Conservation (phyloP, 2,329 filamentous ascomycete species). For the Oidium heveae region DNA sequence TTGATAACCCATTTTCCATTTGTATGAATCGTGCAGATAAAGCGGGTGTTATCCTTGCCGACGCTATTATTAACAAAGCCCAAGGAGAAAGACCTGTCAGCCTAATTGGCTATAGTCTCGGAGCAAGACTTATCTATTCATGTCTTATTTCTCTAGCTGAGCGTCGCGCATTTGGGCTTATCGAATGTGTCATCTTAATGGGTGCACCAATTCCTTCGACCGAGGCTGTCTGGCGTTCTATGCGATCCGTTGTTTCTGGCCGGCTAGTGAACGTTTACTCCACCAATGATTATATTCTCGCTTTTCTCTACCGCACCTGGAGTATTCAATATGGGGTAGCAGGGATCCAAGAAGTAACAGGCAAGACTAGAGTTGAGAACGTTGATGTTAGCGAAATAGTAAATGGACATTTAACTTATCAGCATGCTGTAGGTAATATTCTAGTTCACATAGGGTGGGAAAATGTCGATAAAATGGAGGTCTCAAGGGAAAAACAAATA, state of each 20-base stretch:
- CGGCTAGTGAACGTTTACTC: constrained; percentile 74
- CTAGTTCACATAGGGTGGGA: constrained; percentile 44
- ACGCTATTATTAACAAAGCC: constrained; percentile 56
- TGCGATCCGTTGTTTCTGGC: constrained; percentile 57
- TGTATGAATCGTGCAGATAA: constrained; percentile 57
- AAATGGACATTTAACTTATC: constrained; percentile 45
- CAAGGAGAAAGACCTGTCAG: constrained; percentile 65
- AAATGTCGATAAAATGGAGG: constrained; percentile 17
- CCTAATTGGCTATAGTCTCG: constrained; percentile 58
- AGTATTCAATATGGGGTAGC: constrained; percentile 65
- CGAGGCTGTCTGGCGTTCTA: constrained; percentile 44
- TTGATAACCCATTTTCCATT: constrained; percentile 65
- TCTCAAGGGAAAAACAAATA: constrained; percentile 20
- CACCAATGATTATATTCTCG: constrained; percentile 66
- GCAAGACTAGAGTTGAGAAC: constrained; percentile 39
- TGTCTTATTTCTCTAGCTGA: constrained; percentile 57
- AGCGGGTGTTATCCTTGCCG: constrained; percentile 54
- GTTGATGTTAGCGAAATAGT: constrained; percentile 34
- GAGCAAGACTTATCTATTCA: constrained; percentile 58
- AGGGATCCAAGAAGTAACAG: constrained; percentile 49
- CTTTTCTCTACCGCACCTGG: constrained; percentile 65
- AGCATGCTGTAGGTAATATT: constrained; percentile 38
- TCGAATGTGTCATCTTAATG: constrained; percentile 66
- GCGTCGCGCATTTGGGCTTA: constrained; percentile 53
- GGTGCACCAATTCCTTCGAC: constrained; percentile 57